Evolutionary conservation across 208 protist genomes (phyloP).

Genomic region (Leishmania arabica): DNA sequence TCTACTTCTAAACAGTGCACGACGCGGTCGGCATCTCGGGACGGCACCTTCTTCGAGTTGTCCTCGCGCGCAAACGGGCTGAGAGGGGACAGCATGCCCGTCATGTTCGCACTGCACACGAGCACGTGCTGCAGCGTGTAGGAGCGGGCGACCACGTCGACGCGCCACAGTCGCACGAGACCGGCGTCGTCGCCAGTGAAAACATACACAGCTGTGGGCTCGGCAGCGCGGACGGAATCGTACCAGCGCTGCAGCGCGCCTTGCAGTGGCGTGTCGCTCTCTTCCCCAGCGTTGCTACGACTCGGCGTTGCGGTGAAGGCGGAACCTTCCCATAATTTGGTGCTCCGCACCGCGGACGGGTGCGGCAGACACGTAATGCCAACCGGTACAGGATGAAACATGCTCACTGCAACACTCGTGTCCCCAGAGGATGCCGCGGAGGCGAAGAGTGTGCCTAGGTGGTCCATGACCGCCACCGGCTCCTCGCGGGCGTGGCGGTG

Average conservation of each 20-base stretch:
- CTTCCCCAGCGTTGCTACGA: background rate
- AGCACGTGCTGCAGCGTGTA: slow-evolving; percentile 67
- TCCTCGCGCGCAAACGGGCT: slow-evolving; percentile 50
- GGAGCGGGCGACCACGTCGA: slow-evolving; percentile 45
- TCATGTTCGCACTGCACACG: slow-evolving; percentile 36
- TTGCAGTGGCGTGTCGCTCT: background rate
- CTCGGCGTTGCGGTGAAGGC: slow-evolving; percentile 25
- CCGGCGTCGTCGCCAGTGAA: slow-evolving; percentile 66
- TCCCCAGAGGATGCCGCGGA: slow-evolving; percentile 39
- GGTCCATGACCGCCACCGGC: slow-evolving; percentile 48
- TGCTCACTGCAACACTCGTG: slow-evolving; percentile 54
- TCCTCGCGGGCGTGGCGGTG: slow-evolving; percentile 65
- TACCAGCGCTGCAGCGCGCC: slow-evolving; percentile 25
- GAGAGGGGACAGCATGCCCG: slow-evolving; percentile 44
- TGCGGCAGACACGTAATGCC: slow-evolving; percentile 54
- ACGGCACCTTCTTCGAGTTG: slow-evolving; percentile 4
- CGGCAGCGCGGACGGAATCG: slow-evolving; percentile 16
- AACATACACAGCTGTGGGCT: slow-evolving; percentile 67
- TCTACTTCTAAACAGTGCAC: slow-evolving; percentile 70
- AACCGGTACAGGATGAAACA: slow-evolving; percentile 56
- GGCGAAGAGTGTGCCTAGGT: slow-evolving; percentile 54
- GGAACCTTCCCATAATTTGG: slow-evolving; percentile 75
- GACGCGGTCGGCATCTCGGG: slow-evolving; percentile 32
- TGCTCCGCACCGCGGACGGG: slow-evolving; percentile 36
- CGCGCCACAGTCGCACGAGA: slow-evolving; percentile 71